phyloP scores from a whole-genome alignment of 2,329 filamentous ascomycete genomes.

The Pseudopithomyces chartarum region DNA sequence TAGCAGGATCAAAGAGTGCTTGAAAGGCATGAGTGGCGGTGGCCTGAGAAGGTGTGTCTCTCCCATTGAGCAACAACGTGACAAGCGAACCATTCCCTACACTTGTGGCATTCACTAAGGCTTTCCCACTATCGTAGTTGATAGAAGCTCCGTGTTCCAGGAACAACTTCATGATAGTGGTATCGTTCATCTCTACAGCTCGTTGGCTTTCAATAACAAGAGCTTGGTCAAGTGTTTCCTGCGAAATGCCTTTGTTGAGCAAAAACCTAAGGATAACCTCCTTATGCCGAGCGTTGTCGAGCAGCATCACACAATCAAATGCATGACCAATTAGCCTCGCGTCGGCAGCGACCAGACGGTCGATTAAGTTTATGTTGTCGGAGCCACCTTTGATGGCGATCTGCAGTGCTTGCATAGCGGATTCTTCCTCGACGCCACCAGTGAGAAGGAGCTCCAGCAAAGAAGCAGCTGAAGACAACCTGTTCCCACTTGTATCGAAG shows the following conservation, averaged over 20 bases:
- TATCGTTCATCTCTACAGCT: constrained; percentile 24
- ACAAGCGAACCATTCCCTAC: constrained; percentile 58
- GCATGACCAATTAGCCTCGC: constrained; percentile 29
- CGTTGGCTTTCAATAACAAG: constrained; percentile 31
- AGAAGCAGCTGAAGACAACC: constrained; percentile 25
- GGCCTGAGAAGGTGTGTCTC: constrained; percentile 28
- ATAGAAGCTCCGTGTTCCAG: constrained; percentile 45
- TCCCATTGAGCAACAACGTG: constrained; percentile 53
- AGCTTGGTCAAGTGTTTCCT: constrained; percentile 34
- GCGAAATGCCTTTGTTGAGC: constrained; percentile 32
- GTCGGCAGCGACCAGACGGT: constrained; percentile 29
- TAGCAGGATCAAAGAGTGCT: constrained; percentile 23
- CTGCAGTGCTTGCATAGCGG: constrained; percentile 27
- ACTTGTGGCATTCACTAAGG: constrained; percentile 60
- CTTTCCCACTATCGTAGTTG: constrained; percentile 59
- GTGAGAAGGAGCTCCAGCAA: constrained; percentile 36
- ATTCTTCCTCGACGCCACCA: constrained; percentile 27
- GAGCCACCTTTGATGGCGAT: constrained; percentile 35
- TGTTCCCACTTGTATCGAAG: constrained; percentile 28
- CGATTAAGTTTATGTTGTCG: constrained; percentile 39
- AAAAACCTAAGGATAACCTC: constrained; percentile 31
- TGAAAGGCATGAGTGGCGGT: constrained; percentile 35
- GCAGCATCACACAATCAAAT: constrained; percentile 29
- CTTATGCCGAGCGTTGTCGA: constrained; percentile 29
- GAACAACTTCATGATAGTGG: constrained; percentile 33